Evolutionary conservation across 2,329 filamentous ascomycete species (phyloP), one percentile per base, ranked within the genome.

Genomic region (Aspergillus viridinutans): DNA sequence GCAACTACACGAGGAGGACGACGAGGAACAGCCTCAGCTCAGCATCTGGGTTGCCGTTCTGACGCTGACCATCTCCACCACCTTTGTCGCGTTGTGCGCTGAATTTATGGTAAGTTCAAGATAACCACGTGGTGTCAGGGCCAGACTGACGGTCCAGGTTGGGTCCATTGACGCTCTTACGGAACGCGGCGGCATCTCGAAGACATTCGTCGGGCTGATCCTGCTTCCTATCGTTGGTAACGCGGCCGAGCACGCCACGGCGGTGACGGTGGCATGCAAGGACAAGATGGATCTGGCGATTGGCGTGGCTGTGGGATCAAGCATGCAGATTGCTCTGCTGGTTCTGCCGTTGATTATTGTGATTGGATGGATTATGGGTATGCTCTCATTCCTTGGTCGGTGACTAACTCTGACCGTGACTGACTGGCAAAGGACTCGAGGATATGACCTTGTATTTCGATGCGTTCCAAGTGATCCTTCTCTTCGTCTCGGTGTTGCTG

Each of bases 361-460:
- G 43, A 77, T 87, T 53, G 84, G 83, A 54, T 87, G 85, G 85
- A 80, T 81, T 56, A 78, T 83, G 53, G 82, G 70, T 70, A 61
- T 51, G 66, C 67, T n/a, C 43, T 47, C 4, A 38, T 47, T 56
- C 20, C 4, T 14, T 14, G 26, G 9, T 9, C 9, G 8, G 8
- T 28, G 12, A 14, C 4, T 35, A 6, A 12, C 51, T 10, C 6
- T 23, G n/a, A 20, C 20, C 14, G 45, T 40, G 51, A 32, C 54
- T 66, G 50, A 58, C 21, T 8, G 14, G 17, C 40, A 43, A 55
- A 71, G 71, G 82, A 53, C 78, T 83, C 20, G 76, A 83, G 51
- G 75, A 80, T 40, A 86, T 89, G 90, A 90, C 86, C 21, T 82
- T 96, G 4, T 88, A 88, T 71, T 94, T 96, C 70, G 90, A 95